Evolutionary conservation across 2,329 filamentous ascomycete species (phyloP), one percentile per base, ranked within the genome.

Genomic region (Fusarium abutilonis): DNA sequence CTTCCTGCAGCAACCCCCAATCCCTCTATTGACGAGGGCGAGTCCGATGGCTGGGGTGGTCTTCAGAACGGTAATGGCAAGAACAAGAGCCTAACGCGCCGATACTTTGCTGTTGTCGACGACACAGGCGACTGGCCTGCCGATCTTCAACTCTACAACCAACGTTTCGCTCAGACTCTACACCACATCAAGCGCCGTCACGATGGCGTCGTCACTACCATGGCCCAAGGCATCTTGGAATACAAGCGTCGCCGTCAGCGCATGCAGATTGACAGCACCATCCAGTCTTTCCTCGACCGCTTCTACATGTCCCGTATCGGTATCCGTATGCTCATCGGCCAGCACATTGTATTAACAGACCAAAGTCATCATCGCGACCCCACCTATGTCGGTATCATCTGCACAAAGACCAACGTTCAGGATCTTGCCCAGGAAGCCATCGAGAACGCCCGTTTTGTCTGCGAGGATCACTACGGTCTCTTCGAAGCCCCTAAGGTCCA

Each of bases 231-330:
- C 58, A 97, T 99, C 67, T 85, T 98, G 56, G 95, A 99, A 79
- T 99, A 96, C 83, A 99, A 99, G 81, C 91, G 94, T 52, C 94
- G 90, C 75, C 87, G 93, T 61, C 95, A 99, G 83, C 88, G 95
- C 50, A 95, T 98, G 89, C 95, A 98, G 75, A 99, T 99, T 72
- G 95, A 98, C 78, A 89, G 93, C 75, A 96, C 93, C 70, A 97
- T 99, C 57, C 95, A 99, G 77, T 89, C 92, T 52, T 99, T 99
- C 82, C 87, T 99, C 66, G 95, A 99, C 79, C 91, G 95, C 57
- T 99, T 99, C 79, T 99, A 99, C 83, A 99, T 99, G 95, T 97
- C 93, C 40, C 92, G 95, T 63, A 99, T 99, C 73, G 95, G 95
- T 66, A 99, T 99, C 69, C 91, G 95, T 70, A 99, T 99, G 95